Percentiles rank a stretch among this genome's conserved stretches.
These are phyloP conservation scores for Ophiobolus disseminans DNA, from an alignment of 2,329 filamentous ascomycete species.

Conservation along the genomic window DNA sequence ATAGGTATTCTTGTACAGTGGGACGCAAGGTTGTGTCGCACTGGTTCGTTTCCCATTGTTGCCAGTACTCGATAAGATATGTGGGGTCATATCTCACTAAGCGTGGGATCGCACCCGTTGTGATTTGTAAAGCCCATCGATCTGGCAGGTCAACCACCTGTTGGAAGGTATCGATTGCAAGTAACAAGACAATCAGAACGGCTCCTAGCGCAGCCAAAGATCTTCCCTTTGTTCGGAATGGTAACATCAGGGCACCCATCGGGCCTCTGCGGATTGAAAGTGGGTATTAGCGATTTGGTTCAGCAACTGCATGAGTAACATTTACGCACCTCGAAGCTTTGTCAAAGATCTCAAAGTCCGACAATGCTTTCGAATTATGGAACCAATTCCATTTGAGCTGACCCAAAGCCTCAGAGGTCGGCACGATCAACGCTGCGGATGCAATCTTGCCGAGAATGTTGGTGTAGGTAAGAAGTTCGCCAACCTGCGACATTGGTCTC, in stretches of 20 bases:
- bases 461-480: constrained; percentile 12
- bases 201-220: constrained; percentile 21
- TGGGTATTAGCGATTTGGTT: background rate
- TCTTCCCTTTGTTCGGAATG: constrained; percentile 20
- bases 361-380: constrained; percentile 19
- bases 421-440: constrained; percentile 26
- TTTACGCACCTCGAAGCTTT: constrained; percentile 17
- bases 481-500: background rate
- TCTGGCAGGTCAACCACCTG: constrained; percentile 34
- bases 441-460: constrained; percentile 24
- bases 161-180: constrained; percentile 16
- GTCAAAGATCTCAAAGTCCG: constrained; percentile 43
- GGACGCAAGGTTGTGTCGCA: constrained; percentile 5
- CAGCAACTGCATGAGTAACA: background rate
- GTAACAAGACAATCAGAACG: constrained; percentile 4
- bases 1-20: constrained; percentile 13
- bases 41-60: background rate
- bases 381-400: constrained; percentile 40
- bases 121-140: constrained; percentile 19
- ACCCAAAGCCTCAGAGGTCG: constrained; percentile 30
- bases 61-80: background rate
- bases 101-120: constrained; percentile 17
- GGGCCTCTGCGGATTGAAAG: constrained; percentile 8
- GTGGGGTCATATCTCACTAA: constrained; percentile 10
- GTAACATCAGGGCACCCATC: constrained; percentile 16